Base-by-base conservation (phyloP, 1,284 basidiomycete species). In the Boletus smithii region DNA sequence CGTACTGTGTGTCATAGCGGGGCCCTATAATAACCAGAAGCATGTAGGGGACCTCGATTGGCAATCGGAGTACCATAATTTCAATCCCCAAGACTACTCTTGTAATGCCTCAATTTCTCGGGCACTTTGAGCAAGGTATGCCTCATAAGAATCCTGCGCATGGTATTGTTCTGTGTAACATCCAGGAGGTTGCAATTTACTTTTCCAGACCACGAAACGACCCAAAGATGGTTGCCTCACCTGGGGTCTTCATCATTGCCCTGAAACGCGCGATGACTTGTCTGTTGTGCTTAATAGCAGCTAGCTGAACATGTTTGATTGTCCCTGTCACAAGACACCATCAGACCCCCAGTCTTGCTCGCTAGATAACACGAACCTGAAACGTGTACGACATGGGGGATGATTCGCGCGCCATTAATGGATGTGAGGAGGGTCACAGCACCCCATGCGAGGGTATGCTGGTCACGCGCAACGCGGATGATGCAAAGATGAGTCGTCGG, bases 401-500 rank as follows among this genome's bases (percentile, higher is more conserved):
- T 73, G 49, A 79, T 75, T 30, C 65, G 69, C 26, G 68, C 58
- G 1, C 80, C 80, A 23, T 83, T 80, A 40, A 90, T 74, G 3
- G 70, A 61, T 0, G 78, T 76, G 37, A 90, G 60, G 10, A 89
- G 67, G 0, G 86, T 85, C 6, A 87, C 63, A 0, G 79, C 83
- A 2, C 77, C 87, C 86, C 87, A 88, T 1, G 83, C 85, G 39
- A 83, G 77, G 10, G 74, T 75, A 55, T 88, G 79, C 44, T 85
- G 83, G 46, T 90, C 88, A 38, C 88, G 71, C 16, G 81, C 83
- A 23, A 89, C 85, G 22, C 88, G 83, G 37, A 91, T 75, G 58
- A 91, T 90, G 57, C 83, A 88, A 0, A 90, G 71, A 53, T 81
- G 80, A 8, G 87, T 91, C 16, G 74, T 79, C 0, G 86, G 84